Conservation (phyloP, 2,329 filamentous ascomycete genomes). For the Diplodia mutila region DNA sequence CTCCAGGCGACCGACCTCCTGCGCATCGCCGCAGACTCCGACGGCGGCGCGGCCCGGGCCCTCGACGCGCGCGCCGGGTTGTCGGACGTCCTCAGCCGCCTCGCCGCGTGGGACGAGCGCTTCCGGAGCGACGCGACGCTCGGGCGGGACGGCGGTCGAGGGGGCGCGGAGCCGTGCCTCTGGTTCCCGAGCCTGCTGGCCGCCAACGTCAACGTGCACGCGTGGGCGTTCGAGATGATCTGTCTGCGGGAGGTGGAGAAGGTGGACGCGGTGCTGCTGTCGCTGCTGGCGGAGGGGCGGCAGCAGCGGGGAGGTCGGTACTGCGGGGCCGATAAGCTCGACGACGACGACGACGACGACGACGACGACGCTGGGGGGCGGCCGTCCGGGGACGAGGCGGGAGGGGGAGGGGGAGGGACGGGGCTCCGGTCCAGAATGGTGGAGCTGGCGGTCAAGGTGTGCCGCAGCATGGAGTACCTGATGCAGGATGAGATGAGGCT, state of each 20-base stretch:
- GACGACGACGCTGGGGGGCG: not conserved
- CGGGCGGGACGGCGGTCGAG: no score
- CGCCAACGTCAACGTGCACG: conserved; percentile 45
- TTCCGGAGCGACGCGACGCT: no score
- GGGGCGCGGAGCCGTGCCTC: no score
- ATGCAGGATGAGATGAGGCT: conserved; percentile 47
- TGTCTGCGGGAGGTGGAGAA: conserved; percentile 39
- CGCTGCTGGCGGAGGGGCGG: not conserved
- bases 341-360: not conserved
- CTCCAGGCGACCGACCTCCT: conserved; percentile 31
- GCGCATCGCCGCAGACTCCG: not conserved
- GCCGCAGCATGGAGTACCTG: conserved; percentile 44
- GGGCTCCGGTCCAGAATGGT: not conserved
- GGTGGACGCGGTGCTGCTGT: conserved; percentile 16
- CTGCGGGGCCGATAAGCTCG: no score
- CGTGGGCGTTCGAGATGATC: conserved; percentile 46
- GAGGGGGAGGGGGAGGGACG: no score
- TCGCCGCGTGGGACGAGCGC: no score
- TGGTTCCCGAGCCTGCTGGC: conserved; percentile 43
- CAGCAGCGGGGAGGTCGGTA: no score
- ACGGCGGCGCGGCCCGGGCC: not conserved
- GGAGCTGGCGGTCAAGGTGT: conserved; percentile 35
- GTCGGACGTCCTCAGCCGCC: no score
- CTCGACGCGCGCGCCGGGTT: no score
- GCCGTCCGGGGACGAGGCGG: no score